Evolutionary conservation across 345 rosid species (phyloP), one percentile per base, ranked within the genome.

Genomic region (Cardiospermum halicacabum): DNA sequence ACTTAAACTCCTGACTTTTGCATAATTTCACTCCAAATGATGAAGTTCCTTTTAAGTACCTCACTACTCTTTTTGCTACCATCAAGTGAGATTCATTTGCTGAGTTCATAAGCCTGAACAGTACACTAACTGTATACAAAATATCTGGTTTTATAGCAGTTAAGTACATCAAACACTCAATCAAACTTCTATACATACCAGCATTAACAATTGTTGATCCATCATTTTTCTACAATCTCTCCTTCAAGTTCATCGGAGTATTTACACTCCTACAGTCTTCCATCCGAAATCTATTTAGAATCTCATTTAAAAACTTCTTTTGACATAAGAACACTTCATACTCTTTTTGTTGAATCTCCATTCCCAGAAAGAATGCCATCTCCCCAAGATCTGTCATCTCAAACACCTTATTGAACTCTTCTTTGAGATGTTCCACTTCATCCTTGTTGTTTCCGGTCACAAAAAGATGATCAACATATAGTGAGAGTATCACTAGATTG

Each of bases 21-120:
- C 6, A 30, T 7, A 39, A 36, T 11, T 9, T 16, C 7, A 69
- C 8, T 8, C 68, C 73, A 45, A 22, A 62, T 22, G 54, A 12
- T 0, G 11, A 16, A 7, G 37, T 62, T 0, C 61, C 37, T 4
- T 39, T 27, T 7, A 54, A 4, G 54, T 69, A 53, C 1, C 56
- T 25, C 1, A 69, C 3, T 0, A 69, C 15, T 31, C 68, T 53
- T 54, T 62, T 62, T 13, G 55, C 55, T 28, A 31, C 61, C 9
- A 9, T 1, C 26, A 62, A 55, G 27, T 62, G 56, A 16, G 34
- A 28, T 28, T 40, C 24, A 24, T 18, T 56, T 0, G 64, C 31
- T 57, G 16, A 15, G 15, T 24, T 25, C 64, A 58, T 42, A 31
- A 9, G 58, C 30, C 71, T 56, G 13, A 11, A 67, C 2, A 67